Base-by-base conservation (phyloP, 495 filamentous ascomycete genomes). In the Neurospora sp. region DNA sequence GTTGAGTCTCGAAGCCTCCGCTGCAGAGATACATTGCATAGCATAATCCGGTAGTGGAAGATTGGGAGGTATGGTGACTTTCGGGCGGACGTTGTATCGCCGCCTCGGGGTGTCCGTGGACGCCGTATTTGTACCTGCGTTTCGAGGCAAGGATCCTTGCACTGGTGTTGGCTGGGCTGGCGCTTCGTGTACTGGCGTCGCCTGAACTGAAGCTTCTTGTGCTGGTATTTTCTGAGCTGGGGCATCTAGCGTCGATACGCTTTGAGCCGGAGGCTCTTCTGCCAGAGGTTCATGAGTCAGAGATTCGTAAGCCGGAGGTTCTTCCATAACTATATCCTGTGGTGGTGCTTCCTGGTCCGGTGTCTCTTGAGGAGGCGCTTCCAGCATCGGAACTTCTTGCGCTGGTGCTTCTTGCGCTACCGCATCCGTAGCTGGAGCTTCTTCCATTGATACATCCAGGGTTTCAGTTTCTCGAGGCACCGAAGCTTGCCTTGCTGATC, bases 1-100 rank as follows among this genome's bases (percentile, higher is more conserved):
- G 74, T 95, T 93, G 5, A 99, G 86, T 69, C 96, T 88, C 68
- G 94, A 97, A 27, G 93, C 90, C 80, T 96, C 92, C 48, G 96
- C 95, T 8, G 95, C 94, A 69, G 89, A 85, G 71, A 96, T 91
- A 76, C 93, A 94, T 82, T 98, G 94, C 75, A 91, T 89, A 22
- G 93, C 94, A 81, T 97, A 96, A 59, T 94, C 90, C 38, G 86
- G 83, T 42, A 90, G 85, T 18, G 91, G 83, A 40, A 97, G 75
- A 74, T 91, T 88, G 71, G 90, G 84, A 27, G 95, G 94, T 75
- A 97, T 94, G 9, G 94, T 96, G 40, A 90, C 89, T 75, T 91
- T 91, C 2, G 93, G 92, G 18, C 87, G 86, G 41, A 90, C 82
- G 75, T 91, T 84, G 76, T 84, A 87, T 75, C 79, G 81, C 70